Conservation (phyloP, 202 grass and related monocot genomes). For the Digitaria exilis region DNA sequence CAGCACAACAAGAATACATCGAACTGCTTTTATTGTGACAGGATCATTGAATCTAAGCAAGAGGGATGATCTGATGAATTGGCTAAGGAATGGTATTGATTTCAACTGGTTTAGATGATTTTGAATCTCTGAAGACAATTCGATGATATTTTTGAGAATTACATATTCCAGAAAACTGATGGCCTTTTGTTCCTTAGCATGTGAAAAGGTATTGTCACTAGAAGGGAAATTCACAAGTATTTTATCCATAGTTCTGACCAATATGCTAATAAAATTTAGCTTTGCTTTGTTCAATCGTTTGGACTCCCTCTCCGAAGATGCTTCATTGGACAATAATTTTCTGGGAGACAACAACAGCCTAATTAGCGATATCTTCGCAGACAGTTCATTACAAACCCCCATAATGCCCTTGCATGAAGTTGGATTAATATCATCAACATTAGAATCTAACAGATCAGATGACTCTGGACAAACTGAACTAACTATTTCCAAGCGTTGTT, state of each 20-base stretch:
- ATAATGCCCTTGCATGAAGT: constrained; percentile 51
- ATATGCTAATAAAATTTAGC: constrained; percentile 70
- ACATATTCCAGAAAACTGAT: constrained; percentile 67
- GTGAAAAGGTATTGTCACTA: constrained; percentile 32
- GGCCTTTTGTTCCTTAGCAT: constrained; percentile 26
- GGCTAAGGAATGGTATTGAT: constrained; percentile 72
- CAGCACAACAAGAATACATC: constrained; percentile 74
- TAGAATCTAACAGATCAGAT: constrained; percentile 66
- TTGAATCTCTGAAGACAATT: constrained; percentile 64
- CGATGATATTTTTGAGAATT: constrained; percentile 81
- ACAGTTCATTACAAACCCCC: constrained; percentile 62
- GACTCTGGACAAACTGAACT: constrained; percentile 64
- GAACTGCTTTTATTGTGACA: constrained; percentile 78
- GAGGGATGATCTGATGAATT: constrained; percentile 86
- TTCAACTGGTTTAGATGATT: constrained; percentile 55
- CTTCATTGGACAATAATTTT: constrained; percentile 45
- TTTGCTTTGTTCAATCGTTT: constrained; percentile 71
- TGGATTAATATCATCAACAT: constrained; percentile 45
- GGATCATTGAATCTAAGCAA: constrained; percentile 87
- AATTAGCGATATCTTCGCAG: constrained; percentile 76
- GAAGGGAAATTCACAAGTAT: constrained; percentile 58
- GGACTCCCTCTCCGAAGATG: constrained; percentile 49
- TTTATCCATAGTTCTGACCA: constrained; percentile 67
- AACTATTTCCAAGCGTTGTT: constrained; percentile 72
- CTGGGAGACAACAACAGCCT: constrained; percentile 73